Percentiles rank a stretch among this genome's conserved stretches.
These are phyloP conservation scores for Phaeotremella fagi DNA, from an alignment of 768 basidiomycete genomes.

Conservation along the genomic window DNA sequence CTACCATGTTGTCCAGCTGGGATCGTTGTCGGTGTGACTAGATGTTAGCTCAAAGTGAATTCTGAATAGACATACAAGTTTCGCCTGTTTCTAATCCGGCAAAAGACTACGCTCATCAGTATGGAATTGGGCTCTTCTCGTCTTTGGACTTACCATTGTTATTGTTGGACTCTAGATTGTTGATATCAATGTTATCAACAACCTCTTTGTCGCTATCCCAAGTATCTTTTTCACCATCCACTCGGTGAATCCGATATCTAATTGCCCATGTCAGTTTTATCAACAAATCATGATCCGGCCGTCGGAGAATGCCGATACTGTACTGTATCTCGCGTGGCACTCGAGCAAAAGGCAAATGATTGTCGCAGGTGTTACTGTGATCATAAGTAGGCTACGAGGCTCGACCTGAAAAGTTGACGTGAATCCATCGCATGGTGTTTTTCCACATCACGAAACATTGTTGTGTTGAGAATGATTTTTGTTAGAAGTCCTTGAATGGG, in stretches of 20 bases:
- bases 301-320: too few species aligned
- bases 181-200: neutral
- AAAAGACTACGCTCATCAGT: neutral
- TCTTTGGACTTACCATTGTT: neutral
- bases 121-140: neutral
- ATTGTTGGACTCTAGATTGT: neutral
- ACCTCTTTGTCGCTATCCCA: neutral
- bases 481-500: too few species aligned
- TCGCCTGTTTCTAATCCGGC: neutral
- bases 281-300: too few species aligned
- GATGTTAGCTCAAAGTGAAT: neutral
- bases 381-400: too few species aligned
- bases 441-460: too few species aligned
- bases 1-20: neutral
- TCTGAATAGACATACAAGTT: neutral
- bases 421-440: too few species aligned
- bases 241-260: neutral
- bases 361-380: too few species aligned
- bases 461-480: too few species aligned
- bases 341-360: too few species aligned
- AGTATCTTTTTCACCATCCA: neutral
- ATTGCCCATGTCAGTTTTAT: too few species aligned
- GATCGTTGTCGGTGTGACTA: neutral
- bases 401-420: too few species aligned
- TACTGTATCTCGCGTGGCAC: too few species aligned